A percentile compares a stretch with the other conserved stretches of the same genome.
These are phyloP conservation scores for Phytopythium kandeliae DNA, from an alignment of 352 stramenopile species.

Conservation along the genomic window DNA sequence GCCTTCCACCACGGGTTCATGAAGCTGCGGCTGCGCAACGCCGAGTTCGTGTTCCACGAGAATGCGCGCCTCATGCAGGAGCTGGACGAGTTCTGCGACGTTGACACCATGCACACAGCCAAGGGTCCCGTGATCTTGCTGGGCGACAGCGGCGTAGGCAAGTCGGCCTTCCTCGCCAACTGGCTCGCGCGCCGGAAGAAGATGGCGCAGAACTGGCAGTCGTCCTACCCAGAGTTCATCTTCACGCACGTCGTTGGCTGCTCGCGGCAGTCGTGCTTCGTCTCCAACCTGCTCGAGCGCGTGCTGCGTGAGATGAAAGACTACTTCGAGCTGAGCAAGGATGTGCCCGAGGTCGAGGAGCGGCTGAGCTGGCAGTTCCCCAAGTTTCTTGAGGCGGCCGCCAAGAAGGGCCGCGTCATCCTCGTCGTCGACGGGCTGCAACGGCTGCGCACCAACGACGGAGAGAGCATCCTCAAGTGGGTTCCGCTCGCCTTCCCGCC, in stretches of 20 bases:
- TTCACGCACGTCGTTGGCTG: slow-evolving; percentile 91
- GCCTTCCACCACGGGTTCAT: slow-evolving; percentile 82
- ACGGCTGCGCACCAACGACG: slow-evolving; percentile 75
- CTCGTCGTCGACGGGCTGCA: slow-evolving; percentile 90
- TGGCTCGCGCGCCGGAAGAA: slow-evolving; percentile 81
- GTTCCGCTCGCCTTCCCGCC: slow-evolving; percentile 82
- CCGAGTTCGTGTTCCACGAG: slow-evolving; percentile 75
- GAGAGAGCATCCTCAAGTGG: slow-evolving; percentile 90
- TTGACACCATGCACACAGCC: slow-evolving; percentile 78
- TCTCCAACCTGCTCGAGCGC: slow-evolving; percentile 83
- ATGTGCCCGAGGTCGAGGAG: slow-evolving; percentile 80
- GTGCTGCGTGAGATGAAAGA: slow-evolving; percentile 87
- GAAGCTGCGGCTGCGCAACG: slow-evolving; percentile 51
- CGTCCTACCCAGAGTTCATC: slow-evolving; percentile 79
- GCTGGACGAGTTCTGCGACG: slow-evolving; percentile 80
- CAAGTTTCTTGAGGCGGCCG: slow-evolving; percentile 84
- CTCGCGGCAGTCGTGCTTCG: slow-evolving; percentile 77
- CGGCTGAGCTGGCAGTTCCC: slow-evolving; percentile 90
- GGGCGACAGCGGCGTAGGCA: slow-evolving; percentile 67
- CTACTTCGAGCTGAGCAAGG: slow-evolving; percentile 88
- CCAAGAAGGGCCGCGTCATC: slow-evolving; percentile 87
- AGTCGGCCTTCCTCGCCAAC: slow-evolving; percentile 74
- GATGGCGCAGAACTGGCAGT: slow-evolving; percentile 84
- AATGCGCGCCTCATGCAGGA: slow-evolving; percentile 55
- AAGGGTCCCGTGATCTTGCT: slow-evolving; percentile 73